A percentile compares a stretch with the other conserved stretches of the same genome.
These are phyloP conservation scores for Candida hispaniensis DNA, from an alignment of 805 yeast species.

Conservation along the genomic window DNA sequence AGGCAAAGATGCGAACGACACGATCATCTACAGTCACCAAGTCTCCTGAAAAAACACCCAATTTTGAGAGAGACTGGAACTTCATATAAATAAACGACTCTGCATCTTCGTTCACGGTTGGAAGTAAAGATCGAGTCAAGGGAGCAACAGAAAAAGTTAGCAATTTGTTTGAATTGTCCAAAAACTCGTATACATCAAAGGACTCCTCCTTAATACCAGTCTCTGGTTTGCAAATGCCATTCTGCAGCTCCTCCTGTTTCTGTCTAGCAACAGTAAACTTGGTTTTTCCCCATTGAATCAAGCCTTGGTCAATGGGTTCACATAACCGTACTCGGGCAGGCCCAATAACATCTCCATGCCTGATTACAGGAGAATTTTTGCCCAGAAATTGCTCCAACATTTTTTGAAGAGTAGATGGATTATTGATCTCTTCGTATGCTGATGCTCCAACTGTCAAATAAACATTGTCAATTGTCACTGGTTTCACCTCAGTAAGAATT, in stretches of 20 bases:
- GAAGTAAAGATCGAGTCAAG: conserved; percentile 15
- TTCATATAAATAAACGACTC: conserved; percentile 39
- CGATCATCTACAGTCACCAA: conserved; percentile 31
- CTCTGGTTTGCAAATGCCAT: neutral
- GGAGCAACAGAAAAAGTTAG: conserved; percentile 18
- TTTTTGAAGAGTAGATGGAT: conserved; percentile 4
- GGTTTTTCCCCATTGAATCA: conserved; percentile 34
- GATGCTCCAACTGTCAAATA: conserved; percentile 38
- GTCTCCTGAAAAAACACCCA: conserved; percentile 65
- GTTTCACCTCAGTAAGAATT: conserved; percentile 19
- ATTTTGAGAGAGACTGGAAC: conserved; percentile 40
- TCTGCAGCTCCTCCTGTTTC: conserved; percentile 3
- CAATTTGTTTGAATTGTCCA: conserved; percentile 20
- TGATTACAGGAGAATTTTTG: conserved; percentile 29
- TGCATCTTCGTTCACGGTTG: conserved; percentile 33
- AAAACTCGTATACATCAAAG: conserved; percentile 9
- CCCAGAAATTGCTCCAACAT: conserved; percentile 20
- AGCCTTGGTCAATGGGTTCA: conserved; percentile 69
- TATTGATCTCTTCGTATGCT: conserved; percentile 33
- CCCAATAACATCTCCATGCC: conserved; percentile 37
- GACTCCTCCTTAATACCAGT: neutral
- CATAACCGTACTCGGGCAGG: conserved; percentile 47
- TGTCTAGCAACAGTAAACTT: conserved; percentile 43
- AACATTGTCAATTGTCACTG: conserved; percentile 29
- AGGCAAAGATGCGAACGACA: conserved; percentile 42